Base-by-base conservation (phyloP, 2,329 filamentous ascomycete species). In the Elsinoe necatrix region DNA sequence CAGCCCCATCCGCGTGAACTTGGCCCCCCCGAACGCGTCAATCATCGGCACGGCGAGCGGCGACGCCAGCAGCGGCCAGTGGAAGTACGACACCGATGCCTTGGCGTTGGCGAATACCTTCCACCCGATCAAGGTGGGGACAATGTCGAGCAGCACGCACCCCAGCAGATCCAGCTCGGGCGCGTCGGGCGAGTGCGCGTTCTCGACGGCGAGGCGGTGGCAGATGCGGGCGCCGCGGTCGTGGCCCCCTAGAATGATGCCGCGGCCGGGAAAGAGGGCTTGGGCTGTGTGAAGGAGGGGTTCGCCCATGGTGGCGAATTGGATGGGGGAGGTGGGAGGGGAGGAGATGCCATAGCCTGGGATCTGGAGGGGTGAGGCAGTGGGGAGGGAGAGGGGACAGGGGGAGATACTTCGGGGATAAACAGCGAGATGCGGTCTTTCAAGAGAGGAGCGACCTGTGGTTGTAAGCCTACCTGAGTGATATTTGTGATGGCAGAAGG, bases 11-110 rank as follows among this genome's bases (percentile, higher is more conserved):
- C 64, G 64, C 18, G 65, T 66, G 65, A 71, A 79, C 6, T 66
- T 63, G 7, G 64, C 72, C 1, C 71, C 72, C 11, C 76, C 75
- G 54, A 71, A 70, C 3, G 69, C 68, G 48, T 65, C 62, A 52
- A 80, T 73, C 64, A 78, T 69, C 9, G 68, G 62, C 14, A 72
- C 70, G 1, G 76, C 75, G 0, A 73, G 56, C 4, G 73, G 68
- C 31, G 75, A 75, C 9, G 77, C 76, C 6, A 80, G 69, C 37
- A 80, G 71, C 2, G 77, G 70, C 77, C 77, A 80, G 66, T 80
- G 77, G 63, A 73, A 78, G 62, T 73, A 74, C 1, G 66, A 67
- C 4, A 63, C 63, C n/a, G 67, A 64, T 16, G 70, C 68, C 1
- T 61, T 60, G 7, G 75, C 69, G 52, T 72, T 62, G 5, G 67